Conservation (phyloP, 2,329 filamentous ascomycete genomes). For the Colletotrichum caudatum region DNA sequence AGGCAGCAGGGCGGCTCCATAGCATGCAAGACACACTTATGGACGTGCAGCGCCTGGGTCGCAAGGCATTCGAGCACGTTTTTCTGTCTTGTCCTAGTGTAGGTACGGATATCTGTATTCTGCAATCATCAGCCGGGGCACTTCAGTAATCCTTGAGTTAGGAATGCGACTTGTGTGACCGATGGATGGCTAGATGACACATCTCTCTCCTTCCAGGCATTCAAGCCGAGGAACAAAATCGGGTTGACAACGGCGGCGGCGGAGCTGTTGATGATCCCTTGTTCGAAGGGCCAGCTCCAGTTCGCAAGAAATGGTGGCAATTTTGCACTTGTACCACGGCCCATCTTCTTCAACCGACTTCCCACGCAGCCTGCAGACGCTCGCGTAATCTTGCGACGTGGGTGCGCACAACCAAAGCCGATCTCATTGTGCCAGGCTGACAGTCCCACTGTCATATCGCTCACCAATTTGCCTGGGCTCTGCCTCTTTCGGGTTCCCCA, state of each 20-base stretch:
- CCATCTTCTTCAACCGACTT: slow-evolving; percentile 11
- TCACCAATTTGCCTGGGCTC: background rate
- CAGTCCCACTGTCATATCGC: slow-evolving; percentile 16
- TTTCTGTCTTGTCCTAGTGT: background rate
- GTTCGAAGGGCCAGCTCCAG: slow-evolving; percentile 18
- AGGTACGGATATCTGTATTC: background rate
- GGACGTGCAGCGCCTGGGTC: slow-evolving; percentile 9
- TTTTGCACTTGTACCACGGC: slow-evolving; percentile 15
- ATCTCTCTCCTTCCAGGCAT: background rate
- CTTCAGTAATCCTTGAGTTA: background rate
- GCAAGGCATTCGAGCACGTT: background rate
- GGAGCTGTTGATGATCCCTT: background rate
- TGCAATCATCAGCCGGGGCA: background rate
- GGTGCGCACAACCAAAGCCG: slow-evolving; percentile 9
- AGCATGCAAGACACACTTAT: background rate
- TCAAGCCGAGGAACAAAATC: background rate
- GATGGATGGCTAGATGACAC: background rate
- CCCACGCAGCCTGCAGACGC: slow-evolving; percentile 6
- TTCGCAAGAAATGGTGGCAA: slow-evolving; percentile 10
- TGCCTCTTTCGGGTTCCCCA: background rate
- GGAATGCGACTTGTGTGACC: slow-evolving; percentile 1
- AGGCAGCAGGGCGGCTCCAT: slow-evolving; percentile 18
- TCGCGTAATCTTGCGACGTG: slow-evolving; percentile 16
- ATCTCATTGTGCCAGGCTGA: background rate
- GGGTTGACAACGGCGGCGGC: background rate